Percentiles rank a stretch among this genome's conserved stretches.
These are phyloP conservation scores for Blastobotrys serpentis DNA, from an alignment of 1,139 yeast genomes.

Conservation along the genomic window DNA sequence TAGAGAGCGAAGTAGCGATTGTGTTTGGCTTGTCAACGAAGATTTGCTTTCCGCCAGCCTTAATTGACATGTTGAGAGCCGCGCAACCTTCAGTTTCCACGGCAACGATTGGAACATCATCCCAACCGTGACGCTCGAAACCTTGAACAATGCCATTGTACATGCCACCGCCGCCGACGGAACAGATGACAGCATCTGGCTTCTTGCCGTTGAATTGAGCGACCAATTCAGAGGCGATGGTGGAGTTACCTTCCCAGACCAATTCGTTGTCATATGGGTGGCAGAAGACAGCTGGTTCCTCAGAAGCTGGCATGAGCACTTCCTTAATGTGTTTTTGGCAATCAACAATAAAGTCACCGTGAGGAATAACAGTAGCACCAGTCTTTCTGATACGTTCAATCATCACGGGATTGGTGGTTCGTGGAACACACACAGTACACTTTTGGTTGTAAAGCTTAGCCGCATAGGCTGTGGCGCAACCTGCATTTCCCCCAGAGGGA, in stretches of 20 bases:
- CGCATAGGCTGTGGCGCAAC: conserved; percentile 69
- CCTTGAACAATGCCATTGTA: conserved; percentile 66
- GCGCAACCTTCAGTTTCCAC: conserved; percentile 71
- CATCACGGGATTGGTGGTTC: conserved; percentile 46
- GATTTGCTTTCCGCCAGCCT: conserved; percentile 41
- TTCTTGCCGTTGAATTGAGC: conserved; percentile 41
- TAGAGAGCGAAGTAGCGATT: conserved; percentile 62
- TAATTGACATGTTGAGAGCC: conserved; percentile 51
- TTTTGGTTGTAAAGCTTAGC: conserved; percentile 42
- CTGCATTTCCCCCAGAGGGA: conserved; percentile 82
- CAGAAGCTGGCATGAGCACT: conserved; percentile 35
- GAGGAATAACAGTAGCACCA: conserved; percentile 56
- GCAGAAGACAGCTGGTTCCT: conserved; percentile 49
- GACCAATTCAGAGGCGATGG: conserved; percentile 57
- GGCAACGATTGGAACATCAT: conserved; percentile 51
- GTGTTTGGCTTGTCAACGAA: conserved; percentile 49
- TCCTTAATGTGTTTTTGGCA: conserved; percentile 55
- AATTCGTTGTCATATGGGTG: conserved; percentile 66
- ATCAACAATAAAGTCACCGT: conserved; percentile 61
- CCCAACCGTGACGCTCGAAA: conserved; percentile 44
- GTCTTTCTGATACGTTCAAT: conserved; percentile 44
- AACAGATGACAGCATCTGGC: conserved; percentile 62
- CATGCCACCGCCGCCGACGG: conserved; percentile 77
- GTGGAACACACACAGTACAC: conserved; percentile 69
- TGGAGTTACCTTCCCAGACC: conserved; percentile 72